Evolutionary conservation across 495 filamentous ascomycete genomes (phyloP).

Genomic region (Aspergillus hancockii): DNA sequence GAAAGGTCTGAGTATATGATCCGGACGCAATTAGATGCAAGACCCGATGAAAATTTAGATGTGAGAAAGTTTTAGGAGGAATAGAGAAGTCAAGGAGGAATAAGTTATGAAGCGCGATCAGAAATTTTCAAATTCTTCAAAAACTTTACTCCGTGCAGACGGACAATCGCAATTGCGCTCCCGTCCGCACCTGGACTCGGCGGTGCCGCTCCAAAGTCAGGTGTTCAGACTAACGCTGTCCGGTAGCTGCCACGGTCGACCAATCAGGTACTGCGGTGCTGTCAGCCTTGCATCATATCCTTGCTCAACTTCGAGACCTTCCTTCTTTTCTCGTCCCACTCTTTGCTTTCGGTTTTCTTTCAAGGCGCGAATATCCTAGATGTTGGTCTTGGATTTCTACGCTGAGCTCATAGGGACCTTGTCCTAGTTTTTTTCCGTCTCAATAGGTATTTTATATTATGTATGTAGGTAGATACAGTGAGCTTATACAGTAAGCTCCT

Average conservation of each 20-base stretch:
- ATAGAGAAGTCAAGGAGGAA: background rate
- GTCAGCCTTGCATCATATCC: background rate
- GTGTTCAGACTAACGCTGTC: background rate
- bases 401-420: too few species aligned
- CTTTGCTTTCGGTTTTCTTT: too few species aligned
- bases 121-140: conserved; percentile 14
- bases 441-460: too few species aligned
- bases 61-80: background rate
- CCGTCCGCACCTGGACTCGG: background rate
- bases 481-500: too few species aligned
- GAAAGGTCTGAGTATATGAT: background rate
- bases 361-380: too few species aligned
- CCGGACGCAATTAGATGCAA: background rate
- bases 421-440: too few species aligned
- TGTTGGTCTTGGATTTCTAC: too few species aligned
- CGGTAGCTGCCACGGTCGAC: background rate
- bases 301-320: too few species aligned
- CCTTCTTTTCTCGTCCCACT: too few species aligned
- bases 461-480: too few species aligned
- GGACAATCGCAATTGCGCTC: conserved; percentile 1
- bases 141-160: conserved; percentile 12
- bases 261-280: background rate
- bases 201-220: background rate
- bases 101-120: conserved; percentile 19
- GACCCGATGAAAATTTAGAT: background rate